Conservation (phyloP, 805 yeast species). For the Candida taoyuanica region DNA sequence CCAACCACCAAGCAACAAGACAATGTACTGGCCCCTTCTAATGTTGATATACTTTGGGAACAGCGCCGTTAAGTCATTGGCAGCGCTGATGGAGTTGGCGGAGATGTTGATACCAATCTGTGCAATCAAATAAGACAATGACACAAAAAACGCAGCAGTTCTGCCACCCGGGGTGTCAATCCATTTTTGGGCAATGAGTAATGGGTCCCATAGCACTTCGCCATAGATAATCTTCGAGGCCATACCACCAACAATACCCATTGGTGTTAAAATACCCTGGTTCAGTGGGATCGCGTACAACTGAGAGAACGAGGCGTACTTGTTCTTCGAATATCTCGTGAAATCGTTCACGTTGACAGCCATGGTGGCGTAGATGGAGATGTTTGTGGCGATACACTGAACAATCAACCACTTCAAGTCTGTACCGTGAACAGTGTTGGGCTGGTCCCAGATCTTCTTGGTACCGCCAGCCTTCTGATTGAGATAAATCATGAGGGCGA, state of each 20-base stretch:
- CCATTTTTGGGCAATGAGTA: slow-evolving; percentile 16
- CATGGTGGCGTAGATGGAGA: slow-evolving; percentile 14
- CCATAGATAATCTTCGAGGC: slow-evolving; percentile 18
- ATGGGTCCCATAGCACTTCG: slow-evolving; percentile 19
- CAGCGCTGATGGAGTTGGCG: slow-evolving; percentile 63
- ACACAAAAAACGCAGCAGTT: slow-evolving; percentile 71
- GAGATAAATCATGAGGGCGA: slow-evolving; percentile 14
- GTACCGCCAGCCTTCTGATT: slow-evolving; percentile 16
- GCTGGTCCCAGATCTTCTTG: slow-evolving; percentile 8
- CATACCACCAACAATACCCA: slow-evolving; percentile 17
- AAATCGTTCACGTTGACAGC: slow-evolving; percentile 15
- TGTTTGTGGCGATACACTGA: slow-evolving; percentile 7
- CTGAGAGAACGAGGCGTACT: slow-evolving; percentile 12
- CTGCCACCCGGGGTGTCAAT: slow-evolving; percentile 44
- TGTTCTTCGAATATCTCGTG: slow-evolving; percentile 12
- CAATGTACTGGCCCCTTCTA: slow-evolving; percentile 40
- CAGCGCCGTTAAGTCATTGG: slow-evolving; percentile 63
- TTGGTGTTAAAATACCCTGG: slow-evolving; percentile 14
- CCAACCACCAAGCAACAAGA: slow-evolving; percentile 16
- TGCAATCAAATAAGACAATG: slow-evolving; percentile 64
- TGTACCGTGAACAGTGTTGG: slow-evolving; percentile 6
- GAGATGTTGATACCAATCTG: slow-evolving; percentile 74
- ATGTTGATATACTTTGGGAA: slow-evolving; percentile 61
- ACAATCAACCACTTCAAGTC: slow-evolving; percentile 8
- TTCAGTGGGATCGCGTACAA: slow-evolving; percentile 14